Conservation (phyloP, 2,329 filamentous ascomycete genomes). For the Balansia obtecta region DNA sequence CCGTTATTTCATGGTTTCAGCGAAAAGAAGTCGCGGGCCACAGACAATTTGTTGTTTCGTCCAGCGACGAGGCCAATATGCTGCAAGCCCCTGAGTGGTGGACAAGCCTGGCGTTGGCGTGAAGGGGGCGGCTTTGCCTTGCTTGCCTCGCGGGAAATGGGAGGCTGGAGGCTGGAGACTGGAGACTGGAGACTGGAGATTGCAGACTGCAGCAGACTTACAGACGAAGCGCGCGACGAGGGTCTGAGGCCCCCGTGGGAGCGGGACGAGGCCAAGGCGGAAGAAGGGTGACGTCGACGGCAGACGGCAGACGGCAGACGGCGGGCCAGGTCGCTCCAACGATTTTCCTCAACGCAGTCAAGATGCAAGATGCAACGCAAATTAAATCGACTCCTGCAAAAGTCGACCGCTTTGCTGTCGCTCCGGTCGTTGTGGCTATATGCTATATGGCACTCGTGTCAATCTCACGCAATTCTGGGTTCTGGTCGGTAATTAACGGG, state of each 20-base stretch:
- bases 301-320: background rate
- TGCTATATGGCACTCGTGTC: background rate
- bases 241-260: background rate
- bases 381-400: background rate
- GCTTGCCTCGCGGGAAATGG: constrained; percentile 1
- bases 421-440: background rate
- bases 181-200: background rate
- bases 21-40: constrained; percentile 12
- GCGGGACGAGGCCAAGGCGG: background rate
- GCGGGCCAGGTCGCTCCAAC: background rate
- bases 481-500: background rate
- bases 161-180: background rate
- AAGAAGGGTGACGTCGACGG: background rate
- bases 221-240: background rate
- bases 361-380: background rate
- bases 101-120: constrained; percentile 6
- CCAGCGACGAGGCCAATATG: constrained; percentile 13
- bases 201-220: too few relatives aligned
- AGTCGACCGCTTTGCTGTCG: background rate
- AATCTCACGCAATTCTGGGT: background rate
- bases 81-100: constrained; percentile 12
- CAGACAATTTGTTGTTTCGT: constrained; percentile 22
- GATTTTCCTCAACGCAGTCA: background rate
- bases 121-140: constrained; percentile 7
- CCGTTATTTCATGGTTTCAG: constrained; percentile 32